Conservation (phyloP, 768 basidiomycete species). For the Pleurotus tuoliensis region DNA sequence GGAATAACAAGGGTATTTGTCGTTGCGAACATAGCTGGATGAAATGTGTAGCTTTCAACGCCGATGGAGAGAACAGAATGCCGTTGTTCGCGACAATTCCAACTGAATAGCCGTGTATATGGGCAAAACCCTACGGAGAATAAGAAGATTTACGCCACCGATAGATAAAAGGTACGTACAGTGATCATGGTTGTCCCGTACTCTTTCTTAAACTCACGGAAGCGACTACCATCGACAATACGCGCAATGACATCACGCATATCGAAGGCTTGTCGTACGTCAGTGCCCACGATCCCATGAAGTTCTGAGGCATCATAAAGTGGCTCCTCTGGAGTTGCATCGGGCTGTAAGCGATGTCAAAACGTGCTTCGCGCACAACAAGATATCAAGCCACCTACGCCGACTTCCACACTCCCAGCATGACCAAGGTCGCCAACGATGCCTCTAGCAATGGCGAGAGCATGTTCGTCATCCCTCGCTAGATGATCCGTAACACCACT, state of each 20-base stretch:
- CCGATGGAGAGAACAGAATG: slow-evolving; percentile 90
- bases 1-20: slow-evolving; percentile 83
- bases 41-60: slow-evolving; percentile 92
- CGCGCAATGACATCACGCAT: slow-evolving; percentile 94
- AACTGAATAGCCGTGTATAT: slow-evolving; percentile 84
- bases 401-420: slow-evolving; percentile 45
- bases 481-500: slow-evolving; percentile 91
- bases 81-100: slow-evolving; percentile 95
- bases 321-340: slow-evolving; percentile 61
- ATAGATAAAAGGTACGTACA: slow-evolving; percentile 34
- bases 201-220: slow-evolving; percentile 95
- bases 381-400: slow-evolving; percentile 34
- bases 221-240: slow-evolving; percentile 85
- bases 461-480: slow-evolving; percentile 82
- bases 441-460: slow-evolving; percentile 71
- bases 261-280: slow-evolving; percentile 84
- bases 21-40: slow-evolving; percentile 93
- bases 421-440: slow-evolving; percentile 76
- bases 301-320: slow-evolving; percentile 78
- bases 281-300: slow-evolving; percentile 89
- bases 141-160: not conserved
- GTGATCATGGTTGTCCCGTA: slow-evolving; percentile 91
- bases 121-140: slow-evolving; percentile 68
- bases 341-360: slow-evolving; percentile 39
- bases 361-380: not conserved